Evolutionary conservation across 202 grass and related monocot genomes (phyloP), one percentile per base, ranked within the genome.

Genomic region (Panicum hallii): DNA sequence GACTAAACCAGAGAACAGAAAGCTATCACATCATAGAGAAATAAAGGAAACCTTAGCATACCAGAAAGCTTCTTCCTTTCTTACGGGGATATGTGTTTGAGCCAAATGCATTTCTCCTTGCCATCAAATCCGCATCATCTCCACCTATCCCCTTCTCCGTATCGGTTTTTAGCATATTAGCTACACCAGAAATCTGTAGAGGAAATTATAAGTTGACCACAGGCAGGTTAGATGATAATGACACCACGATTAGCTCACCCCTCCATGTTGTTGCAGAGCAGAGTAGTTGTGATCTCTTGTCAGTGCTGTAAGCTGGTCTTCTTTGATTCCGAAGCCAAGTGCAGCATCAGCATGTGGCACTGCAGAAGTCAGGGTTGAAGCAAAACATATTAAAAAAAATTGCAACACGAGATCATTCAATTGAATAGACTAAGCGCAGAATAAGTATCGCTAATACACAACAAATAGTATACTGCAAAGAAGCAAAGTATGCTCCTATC

Each of bases 21-120:
- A 68, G 16, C 9, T 70, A 60, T 30, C 34, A 70, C 67, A 36
- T 2, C 12, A 67, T 40, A 65, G 11, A 50, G 11, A 13, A 11
- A 83, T 42, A 63, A 74, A 82, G 5, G 79, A 50, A 63, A 34
- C 28, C 16, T 75, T 8, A 75, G 11, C 86, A 54, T 90, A 96
- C 97, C 84, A 87, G 74, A 76, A 94, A 96, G 77, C 76, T 94
- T 84, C 65, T 94, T 74, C 97, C 91, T 89, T 99, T 91, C 76
- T 99, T 99, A 74, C 91, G 91, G 36, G 93, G 97, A 60, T 99
- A 96, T 46, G 93, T 99, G 69, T 99, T 99, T 1, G 88, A 64
- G 6, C 93, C 91, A 83, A 99, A 95, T 66, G 79, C 78, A 84
- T 85, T 89, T 87, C 15, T 50, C 76, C 96, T 94, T 26, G 55